Evolutionary conservation across 2,329 filamentous ascomycete species (phyloP), one percentile per base, ranked within the genome.

Genomic region (Penicillium brasilianum): DNA sequence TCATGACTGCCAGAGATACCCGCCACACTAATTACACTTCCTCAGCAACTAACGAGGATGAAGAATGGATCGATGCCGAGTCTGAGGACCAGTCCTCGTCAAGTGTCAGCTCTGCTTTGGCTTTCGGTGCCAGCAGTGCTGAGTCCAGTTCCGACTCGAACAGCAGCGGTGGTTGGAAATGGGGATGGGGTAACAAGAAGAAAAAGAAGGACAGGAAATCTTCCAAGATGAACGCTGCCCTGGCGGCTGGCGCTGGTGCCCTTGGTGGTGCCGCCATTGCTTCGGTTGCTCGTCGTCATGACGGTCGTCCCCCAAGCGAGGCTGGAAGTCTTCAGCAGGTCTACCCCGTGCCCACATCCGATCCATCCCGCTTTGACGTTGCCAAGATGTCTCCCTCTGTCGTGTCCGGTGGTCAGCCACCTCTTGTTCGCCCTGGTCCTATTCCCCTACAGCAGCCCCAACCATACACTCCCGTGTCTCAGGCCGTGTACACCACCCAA

Each of bases 391-490:
- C 72, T 32, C 66, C 74, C 4, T 68, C 66, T 43, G 61, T 65
- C 44, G n/a, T 67, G 4, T 67, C 70, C 18, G 63, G 58, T 30
- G 55, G 50, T 6, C 67, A 76, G 55, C 71, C 75, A 28, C 67
- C 73, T 20, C 58, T 75, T 9, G 69, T 78, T 43, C 82, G 85
- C 44, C 85, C 88, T 5, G 86, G 81, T 6, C 82, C 86, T 0
- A 84, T 92, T 34, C 87, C 88, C 11, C 82, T 97, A n/a, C 90
- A 95, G 73, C 92, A 96, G 69, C 93, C 93, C 2, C 89, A 93
- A 68, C 93, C 93, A 2, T 85, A 91, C 60, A 83, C 85, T 2
- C 91, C 91, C 0, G 87, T 96, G 2, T 88, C 88, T 39, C 85
- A 85, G 63, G 85, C 85, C 18, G 83, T 93, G 1, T 91, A 92